Evolutionary conservation across 345 rosid genomes (phyloP), one percentile per base, ranked within the genome.

Genomic region (Cardamine occulta): DNA sequence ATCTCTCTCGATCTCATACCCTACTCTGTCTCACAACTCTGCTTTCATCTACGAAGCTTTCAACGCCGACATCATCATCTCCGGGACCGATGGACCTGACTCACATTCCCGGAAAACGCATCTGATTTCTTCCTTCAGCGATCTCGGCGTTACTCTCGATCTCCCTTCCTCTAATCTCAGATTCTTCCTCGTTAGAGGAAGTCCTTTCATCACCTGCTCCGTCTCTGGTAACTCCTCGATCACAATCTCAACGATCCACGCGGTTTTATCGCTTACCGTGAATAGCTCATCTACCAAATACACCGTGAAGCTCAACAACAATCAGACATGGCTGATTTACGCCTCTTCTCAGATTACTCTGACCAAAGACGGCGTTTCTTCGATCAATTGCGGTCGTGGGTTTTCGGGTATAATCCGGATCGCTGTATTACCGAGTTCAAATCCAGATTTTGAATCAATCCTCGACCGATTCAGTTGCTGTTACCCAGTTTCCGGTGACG

Each of bases 281-380:
- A 89, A 83, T 34, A 71, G 7, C 23, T 84, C 91, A 1, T 78
- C 69, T 13, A 95, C 96, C 60, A 95, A 88, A 65, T 81, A 81
- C 81, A 88, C 88, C 34, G 19, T 79, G 15, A 82, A 83, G 78
- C 91, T 92, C 15, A 95, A 92, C 84, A 95, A 90, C 71, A 80
- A 73, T 24, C 97, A 95, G 63, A 92, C 96, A 14, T 95, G 99
- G 99, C 72, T 95, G 14, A 70, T 95, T 4, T 92, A 95, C 66
- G 73, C 90, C 0, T 90, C 97, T 17, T 88, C 96, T 0, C 88
- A 93, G 10, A 82, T 91, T 53, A 81, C 69, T 73, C 72, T 94
- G 26, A 57, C 56, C 15, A 79, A 83, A 42, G 80, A 66, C 72
- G 74, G 74, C 5, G 68, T 74, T 57, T 86, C 89, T 70, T 77